phyloP scores from a whole-genome alignment of 176 grass and related monocot genomes.

The Thalia dealbata region DNA sequence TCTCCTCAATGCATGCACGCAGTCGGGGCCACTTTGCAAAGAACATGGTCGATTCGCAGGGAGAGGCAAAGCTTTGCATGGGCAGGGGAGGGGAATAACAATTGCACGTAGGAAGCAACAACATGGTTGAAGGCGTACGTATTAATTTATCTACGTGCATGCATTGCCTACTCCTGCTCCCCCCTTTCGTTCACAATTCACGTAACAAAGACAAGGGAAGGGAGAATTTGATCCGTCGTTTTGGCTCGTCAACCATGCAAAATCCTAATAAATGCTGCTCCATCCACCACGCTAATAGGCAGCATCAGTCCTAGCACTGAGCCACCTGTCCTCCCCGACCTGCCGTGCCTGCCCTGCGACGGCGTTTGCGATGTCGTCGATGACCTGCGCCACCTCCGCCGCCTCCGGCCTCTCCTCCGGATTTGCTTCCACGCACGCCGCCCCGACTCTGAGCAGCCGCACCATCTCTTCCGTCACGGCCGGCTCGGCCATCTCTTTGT shows the following conservation, averaged over 20 bases:
- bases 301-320: neutral
- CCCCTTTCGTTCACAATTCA: too few species aligned
- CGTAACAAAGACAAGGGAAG: neutral
- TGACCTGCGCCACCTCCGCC: constrained; percentile 32
- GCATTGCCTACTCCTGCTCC: too few species aligned
- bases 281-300: neutral
- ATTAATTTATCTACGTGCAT: too few species aligned
- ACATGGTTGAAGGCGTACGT: too few species aligned
- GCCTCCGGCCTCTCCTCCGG: constrained; percentile 38
- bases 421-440: constrained; percentile 24
- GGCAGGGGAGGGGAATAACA: too few species aligned
- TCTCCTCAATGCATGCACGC: too few species aligned
- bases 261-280: neutral
- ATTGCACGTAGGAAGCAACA: too few species aligned
- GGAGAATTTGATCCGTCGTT: neutral
- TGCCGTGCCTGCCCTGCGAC: neutral
- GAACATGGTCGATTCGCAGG: too few species aligned
- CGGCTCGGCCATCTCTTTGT: neutral
- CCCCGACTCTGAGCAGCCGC: constrained; percentile 30
- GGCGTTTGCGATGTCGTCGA: constrained; percentile 36
- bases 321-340: neutral
- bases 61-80: too few species aligned
- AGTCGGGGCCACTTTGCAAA: too few species aligned
- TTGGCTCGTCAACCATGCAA: neutral
- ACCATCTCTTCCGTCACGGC: neutral